phyloP scores from a whole-genome alignment of 1,284 basidiomycete species.

The Ustilago cynodontis region DNA sequence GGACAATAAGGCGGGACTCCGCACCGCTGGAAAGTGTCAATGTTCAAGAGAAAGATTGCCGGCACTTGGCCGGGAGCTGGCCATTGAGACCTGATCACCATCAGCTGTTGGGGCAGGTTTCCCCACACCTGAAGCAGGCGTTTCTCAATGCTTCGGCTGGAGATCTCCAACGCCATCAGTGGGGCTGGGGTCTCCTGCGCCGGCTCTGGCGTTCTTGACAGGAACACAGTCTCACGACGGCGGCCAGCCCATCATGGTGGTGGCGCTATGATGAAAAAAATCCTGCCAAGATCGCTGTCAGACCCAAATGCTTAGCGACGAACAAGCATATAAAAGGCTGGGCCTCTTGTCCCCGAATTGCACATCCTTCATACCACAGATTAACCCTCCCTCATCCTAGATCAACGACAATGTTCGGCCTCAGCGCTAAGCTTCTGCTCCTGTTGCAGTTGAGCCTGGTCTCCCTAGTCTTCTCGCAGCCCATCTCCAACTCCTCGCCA shows the following conservation, averaged over 20 bases:
- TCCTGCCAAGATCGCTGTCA: no score
- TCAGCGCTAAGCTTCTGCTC: constrained; percentile 9
- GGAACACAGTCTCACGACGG: background rate
- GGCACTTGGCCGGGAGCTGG: background rate
- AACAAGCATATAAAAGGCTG: background rate
- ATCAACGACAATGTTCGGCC: constrained; percentile 2
- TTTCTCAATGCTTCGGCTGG: background rate
- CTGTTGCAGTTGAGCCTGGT: constrained; percentile 17
- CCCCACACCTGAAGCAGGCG: background rate
- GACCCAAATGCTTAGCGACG: background rate
- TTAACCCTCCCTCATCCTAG: background rate
- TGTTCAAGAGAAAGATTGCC: background rate
- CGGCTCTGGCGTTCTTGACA: background rate
- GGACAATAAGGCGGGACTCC: background rate
- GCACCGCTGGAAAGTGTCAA: background rate
- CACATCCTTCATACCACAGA: background rate
- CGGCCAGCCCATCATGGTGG: background rate
- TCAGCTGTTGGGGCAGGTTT: background rate
- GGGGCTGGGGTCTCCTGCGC: background rate
- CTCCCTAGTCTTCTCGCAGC: background rate
- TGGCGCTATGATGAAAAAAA: background rate
- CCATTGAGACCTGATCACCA: background rate
- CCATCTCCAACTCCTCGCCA: constrained; percentile 1
- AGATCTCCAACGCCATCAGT: background rate
- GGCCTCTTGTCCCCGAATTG: background rate